A percentile compares a stretch with the other conserved stretches of the same genome.
These are phyloP conservation scores for Suhomyces sp. DNA, from an alignment of 805 yeast species.

Conservation along the genomic window DNA sequence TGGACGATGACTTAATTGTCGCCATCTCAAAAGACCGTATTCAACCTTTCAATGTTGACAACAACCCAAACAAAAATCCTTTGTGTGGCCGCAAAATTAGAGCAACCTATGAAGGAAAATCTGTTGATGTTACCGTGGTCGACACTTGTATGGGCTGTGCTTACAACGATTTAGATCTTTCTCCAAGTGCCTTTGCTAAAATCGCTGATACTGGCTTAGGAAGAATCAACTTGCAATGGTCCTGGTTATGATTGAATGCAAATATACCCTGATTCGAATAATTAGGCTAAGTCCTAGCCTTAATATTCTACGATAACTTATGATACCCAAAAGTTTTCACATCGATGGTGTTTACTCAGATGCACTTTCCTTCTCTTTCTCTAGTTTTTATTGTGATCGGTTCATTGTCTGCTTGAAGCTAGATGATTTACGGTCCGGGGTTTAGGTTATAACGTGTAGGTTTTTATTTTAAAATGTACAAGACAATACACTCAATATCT, in stretches of 20 bases:
- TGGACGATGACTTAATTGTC: conserved; percentile 48
- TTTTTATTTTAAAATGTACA: neutral
- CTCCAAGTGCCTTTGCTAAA: conserved; percentile 55
- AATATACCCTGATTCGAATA: neutral
- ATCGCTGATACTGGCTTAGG: conserved; percentile 54
- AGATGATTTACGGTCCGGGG: neutral
- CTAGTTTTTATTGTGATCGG: neutral
- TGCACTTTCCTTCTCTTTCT: neutral
- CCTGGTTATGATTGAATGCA: conserved; percentile 13
- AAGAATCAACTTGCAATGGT: conserved; percentile 54
- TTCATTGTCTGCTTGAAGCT: conserved; percentile 1
- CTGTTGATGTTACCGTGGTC: conserved; percentile 54
- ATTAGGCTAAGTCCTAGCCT: neutral
- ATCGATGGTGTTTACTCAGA: neutral
- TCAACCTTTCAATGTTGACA: conserved; percentile 27
- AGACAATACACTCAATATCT: neutral
- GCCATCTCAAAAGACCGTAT: conserved; percentile 49
- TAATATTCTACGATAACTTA: neutral
- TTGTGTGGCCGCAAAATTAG: conserved; percentile 53
- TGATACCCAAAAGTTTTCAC: neutral
- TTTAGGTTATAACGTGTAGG: neutral
- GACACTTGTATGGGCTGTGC: conserved; percentile 59
- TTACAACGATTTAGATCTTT: conserved; percentile 50
- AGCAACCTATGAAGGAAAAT: conserved; percentile 45
- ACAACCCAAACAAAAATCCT: conserved; percentile 44